A percentile compares a stretch with the other conserved stretches of the same genome.
These are phyloP conservation scores for Aegilops bicornis DNA, from an alignment of 176 grass and related monocot genomes.

Conservation along the genomic window DNA sequence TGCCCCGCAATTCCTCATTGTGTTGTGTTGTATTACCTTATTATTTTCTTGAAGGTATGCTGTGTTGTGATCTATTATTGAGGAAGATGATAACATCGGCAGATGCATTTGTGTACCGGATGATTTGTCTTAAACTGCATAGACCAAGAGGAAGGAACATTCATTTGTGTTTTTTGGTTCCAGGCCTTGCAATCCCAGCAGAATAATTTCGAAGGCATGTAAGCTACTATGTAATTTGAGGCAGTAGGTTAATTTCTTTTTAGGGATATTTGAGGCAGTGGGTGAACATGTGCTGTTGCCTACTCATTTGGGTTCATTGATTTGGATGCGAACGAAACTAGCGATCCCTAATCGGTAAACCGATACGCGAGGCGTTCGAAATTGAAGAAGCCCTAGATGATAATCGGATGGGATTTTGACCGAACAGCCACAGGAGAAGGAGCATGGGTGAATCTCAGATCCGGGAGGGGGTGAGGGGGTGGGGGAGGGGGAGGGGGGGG, in stretches of 20 bases:
- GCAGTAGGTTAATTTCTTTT: background rate
- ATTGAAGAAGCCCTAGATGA: background rate
- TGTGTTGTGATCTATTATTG: background rate
- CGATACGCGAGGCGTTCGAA: background rate
- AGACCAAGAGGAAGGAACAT: background rate
- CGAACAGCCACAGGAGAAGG: background rate
- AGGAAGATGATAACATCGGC: background rate
- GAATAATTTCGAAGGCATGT: background rate
- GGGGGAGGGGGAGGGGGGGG: too few relatives aligned
- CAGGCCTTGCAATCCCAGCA: background rate
- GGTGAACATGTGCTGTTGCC: background rate
- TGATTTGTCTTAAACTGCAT: background rate
- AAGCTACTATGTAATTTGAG: background rate
- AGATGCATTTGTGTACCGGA: background rate
- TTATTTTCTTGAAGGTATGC: too few relatives aligned
- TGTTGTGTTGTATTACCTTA: background rate
- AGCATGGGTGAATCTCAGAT: background rate
- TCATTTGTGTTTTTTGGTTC: background rate
- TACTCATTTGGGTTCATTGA: background rate
- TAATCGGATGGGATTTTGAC: background rate
- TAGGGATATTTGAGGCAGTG: background rate
- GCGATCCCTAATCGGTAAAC: background rate
- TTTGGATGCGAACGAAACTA: background rate
- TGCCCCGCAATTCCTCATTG: background rate
- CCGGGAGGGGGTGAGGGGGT: background rate